Base-by-base conservation (phyloP, 2,329 filamentous ascomycete genomes). In the Colletotrichum incanum region DNA sequence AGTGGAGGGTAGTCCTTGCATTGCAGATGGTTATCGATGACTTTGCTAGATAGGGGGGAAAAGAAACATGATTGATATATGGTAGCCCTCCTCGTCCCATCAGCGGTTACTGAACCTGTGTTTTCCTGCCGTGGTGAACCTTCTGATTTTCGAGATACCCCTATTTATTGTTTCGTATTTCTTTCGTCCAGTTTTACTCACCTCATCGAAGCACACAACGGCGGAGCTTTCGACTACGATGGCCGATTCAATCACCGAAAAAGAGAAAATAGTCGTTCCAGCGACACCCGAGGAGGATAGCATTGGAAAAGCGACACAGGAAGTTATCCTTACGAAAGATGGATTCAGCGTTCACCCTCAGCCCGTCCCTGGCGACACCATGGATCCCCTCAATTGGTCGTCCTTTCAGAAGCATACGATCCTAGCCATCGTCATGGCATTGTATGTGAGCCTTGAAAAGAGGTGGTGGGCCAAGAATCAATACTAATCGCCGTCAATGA, bases 371-470 rank as follows among this genome's bases (percentile, higher is more conserved):
- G 75, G 79, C 28, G 87, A 88, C 74, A 76, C 80, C 1, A 78
- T 88, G 26, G 88, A 90, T 74, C 88, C 88, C n/a, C 78, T 90
- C 61, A 90, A 89, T 75, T 90, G 87, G 86, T 79, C 84, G 0
- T 76, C 70, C 3, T 59, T 80, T 12, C 84, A 84, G 74, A 89
- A 89, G 75, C 82, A 88, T 76, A 76, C 75, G 2, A 85, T 87
- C 54, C 79, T 89, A 3, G 81, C 80, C 3, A 87, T 89, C 71
- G 85, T 89, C 20, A 89, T 89, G 86, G 78, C 84, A 43, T 82
- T 87, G 84, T 88, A 81, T 65, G 82, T 78, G 18, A 5, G 31
- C 11, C 12, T 5, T 3, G 18, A 23, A 5, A 12, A 18, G 8
- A 23, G 5, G 12, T 56, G 54, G 1, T 28, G 16, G 34, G 12